Conservation (phyloP, 2,329 filamentous ascomycete species). For the Fusarium multiceps region DNA sequence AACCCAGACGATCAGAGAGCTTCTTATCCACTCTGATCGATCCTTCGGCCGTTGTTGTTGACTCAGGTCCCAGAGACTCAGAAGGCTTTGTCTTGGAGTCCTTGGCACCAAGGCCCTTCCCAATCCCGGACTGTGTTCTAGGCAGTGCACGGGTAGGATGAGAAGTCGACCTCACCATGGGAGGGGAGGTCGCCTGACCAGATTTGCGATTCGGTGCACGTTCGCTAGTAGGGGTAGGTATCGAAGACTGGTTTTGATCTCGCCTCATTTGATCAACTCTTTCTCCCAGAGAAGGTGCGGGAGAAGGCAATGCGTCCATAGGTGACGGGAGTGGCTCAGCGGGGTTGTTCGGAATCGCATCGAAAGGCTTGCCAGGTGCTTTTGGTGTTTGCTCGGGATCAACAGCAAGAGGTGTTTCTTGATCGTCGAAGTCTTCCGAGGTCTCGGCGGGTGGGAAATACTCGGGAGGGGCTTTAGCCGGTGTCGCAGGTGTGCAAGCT, state of each 20-base stretch:
- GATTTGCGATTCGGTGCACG: constrained; percentile 58
- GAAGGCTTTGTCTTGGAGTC: constrained; percentile 49
- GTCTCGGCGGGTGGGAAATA: constrained; percentile 16
- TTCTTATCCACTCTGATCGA: constrained; percentile 75
- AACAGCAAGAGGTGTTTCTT: constrained; percentile 27
- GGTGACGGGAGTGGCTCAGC: constrained; percentile 26
- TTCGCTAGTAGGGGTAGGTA: constrained; percentile 47
- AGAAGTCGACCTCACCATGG: constrained; percentile 64
- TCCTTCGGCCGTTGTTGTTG: constrained; percentile 49
- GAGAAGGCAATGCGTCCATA: constrained; percentile 26
- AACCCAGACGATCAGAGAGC: constrained; percentile 76
- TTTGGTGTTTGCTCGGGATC: constrained; percentile 42
- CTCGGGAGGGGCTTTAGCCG: constrained; percentile 35
- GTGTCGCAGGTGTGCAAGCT: constrained; percentile 51
- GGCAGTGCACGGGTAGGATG: constrained; percentile 62
- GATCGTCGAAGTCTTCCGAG: neutral
- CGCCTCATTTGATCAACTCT: constrained; percentile 64
- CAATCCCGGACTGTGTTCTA: constrained; percentile 58
- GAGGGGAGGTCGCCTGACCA: constrained; percentile 61
- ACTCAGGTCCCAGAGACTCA: constrained; percentile 38
- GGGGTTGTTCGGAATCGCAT: constrained; percentile 28
- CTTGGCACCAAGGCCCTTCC: constrained; percentile 55
- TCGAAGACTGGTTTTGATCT: constrained; percentile 55
- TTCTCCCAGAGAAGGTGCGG: constrained; percentile 52
- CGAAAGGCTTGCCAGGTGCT: constrained; percentile 25